Base-by-base conservation (phyloP, 2,329 filamentous ascomycete genomes). In the Thelonectria discophora region DNA sequence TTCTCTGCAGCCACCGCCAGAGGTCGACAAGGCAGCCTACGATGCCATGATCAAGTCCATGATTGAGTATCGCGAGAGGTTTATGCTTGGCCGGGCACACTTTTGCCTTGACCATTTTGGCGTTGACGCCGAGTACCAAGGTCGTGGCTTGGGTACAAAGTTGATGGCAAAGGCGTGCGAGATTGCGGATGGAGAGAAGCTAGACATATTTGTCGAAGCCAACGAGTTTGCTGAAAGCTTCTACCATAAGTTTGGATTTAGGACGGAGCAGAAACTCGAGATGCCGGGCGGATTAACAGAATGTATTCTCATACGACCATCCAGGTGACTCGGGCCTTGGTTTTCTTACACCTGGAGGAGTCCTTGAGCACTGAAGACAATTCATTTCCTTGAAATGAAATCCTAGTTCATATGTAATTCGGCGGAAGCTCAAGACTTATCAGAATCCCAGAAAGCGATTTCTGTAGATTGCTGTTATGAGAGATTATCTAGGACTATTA, bases 191-290 rank as follows among this genome's bases (percentile, higher is more conserved):
- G n/a, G 20, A 21, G 42, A 46, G 42, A 46, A 46, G 20, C 20
- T 46, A 18, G 42, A 46, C 42, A 46, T 46, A 21, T 46, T 46
- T 46, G 42, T 46, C 20, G 42, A 46, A 46, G 42, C 42, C 42
- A 46, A 46, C 20, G 42, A 46, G 42, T 46, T 46, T 46, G 42
- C 42, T 12, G 42, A 46, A 21, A 46, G 17, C 42, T 46, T 46
- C 17, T 46, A 46, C 42, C 18, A 46, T n/a, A 46, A 21, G 10
- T 46, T 46, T 13, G 42, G 42, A 13, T 46, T 46, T 18, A 46
- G 20, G 42, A 46, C 42, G 6, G 42, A 46, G 42, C 42, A 40
- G 37, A 40, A 40, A 40, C 37, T 40, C 37, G 37, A 40, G 37
- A 40, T 40, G 37, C 37, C 37, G 5, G 37, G 37, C n/a, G 37